Base-by-base conservation (phyloP, 495 filamentous ascomycete species). In the Lasiosphaeria ovina region DNA sequence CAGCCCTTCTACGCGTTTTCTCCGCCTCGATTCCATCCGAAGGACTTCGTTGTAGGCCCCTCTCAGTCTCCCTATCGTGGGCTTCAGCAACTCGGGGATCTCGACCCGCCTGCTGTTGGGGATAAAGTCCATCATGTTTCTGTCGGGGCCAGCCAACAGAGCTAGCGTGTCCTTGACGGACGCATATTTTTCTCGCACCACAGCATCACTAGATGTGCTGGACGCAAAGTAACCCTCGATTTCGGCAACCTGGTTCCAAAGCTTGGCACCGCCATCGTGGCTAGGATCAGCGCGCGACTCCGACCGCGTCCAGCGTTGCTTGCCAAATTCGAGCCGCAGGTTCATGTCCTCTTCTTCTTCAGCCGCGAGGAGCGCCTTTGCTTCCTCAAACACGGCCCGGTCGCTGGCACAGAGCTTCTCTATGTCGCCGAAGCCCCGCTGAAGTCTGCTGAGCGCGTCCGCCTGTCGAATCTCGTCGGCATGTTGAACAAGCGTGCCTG, bases 401-500 rank as follows among this genome's bases (percentile, higher is more conserved):
- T 96, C 89, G 61, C 86, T 89, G 1, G 80, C 73, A 69, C 93
- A 94, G 40, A 98, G 79, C 70, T 90, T 96, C 42, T 89, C 85
- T 6, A 90, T 95, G 66, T 98, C 93, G 6, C 88, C 85, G 47
- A 97, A 89, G 14, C 89, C 89, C 33, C 85, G 82, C 51, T 87
- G 82, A 3, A 98, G 72, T 16, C 87, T 80, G 61, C 87, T 83
- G 17, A 93, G 72, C 0, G 93, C 93, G 68, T 95, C 91, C 64
- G 92, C 90, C 69, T 98, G 93, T n/a, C 90, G 83, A 54, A 98
- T 87, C 67, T 98, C 94, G 65, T 98, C 95, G 8, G 94, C 94
- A 67, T 97, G 94, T 10, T 92, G 87, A 8, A 90, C 82, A 3
- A 98, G 74, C 0, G 83, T 87, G 6, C 89, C 89, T 1, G 94